Conservation (phyloP, 1,139 yeast genomes). For the Groenewaldozyma auringiensis region DNA sequence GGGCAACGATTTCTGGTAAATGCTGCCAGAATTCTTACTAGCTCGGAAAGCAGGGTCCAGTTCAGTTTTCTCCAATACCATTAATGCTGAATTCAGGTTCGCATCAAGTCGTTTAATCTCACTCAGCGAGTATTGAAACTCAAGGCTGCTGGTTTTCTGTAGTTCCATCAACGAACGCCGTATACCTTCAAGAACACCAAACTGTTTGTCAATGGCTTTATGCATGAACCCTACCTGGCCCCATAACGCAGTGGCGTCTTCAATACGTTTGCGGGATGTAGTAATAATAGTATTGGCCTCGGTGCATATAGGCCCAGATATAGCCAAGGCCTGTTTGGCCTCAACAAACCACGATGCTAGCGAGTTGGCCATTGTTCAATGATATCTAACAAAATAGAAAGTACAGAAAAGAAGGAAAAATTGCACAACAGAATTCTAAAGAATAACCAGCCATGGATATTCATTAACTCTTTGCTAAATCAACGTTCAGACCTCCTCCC, state of each 20-base stretch:
- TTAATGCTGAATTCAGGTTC: slow-evolving; percentile 29
- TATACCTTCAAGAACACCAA: slow-evolving; percentile 19
- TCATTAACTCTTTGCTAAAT: no score
- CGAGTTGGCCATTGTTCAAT: no score
- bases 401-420: no score
- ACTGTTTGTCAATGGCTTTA: slow-evolving; percentile 28
- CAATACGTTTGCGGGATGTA: slow-evolving; percentile 24
- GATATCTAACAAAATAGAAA: no score
- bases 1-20: background rate
- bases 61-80: slow-evolving; percentile 27
- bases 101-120: slow-evolving; percentile 24
- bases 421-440: no score
- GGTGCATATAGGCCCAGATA: slow-evolving; percentile 33
- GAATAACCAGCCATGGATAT: no score
- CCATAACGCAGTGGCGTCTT: slow-evolving; percentile 30
- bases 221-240: slow-evolving; percentile 29
- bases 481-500: no score
- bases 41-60: slow-evolving; percentile 26
- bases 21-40: slow-evolving; percentile 6
- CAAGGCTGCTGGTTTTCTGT: slow-evolving; percentile 13
- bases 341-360: slow-evolving; percentile 23
- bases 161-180: slow-evolving; percentile 14
- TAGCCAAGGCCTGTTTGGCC: slow-evolving; percentile 30
- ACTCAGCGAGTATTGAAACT: slow-evolving; percentile 19
- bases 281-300: slow-evolving; percentile 29